A percentile compares a stretch with the other conserved stretches of the same genome.
Conservation (phyloP, 75 land plant genomes). For the Pinus tabuliformis region DNA sequence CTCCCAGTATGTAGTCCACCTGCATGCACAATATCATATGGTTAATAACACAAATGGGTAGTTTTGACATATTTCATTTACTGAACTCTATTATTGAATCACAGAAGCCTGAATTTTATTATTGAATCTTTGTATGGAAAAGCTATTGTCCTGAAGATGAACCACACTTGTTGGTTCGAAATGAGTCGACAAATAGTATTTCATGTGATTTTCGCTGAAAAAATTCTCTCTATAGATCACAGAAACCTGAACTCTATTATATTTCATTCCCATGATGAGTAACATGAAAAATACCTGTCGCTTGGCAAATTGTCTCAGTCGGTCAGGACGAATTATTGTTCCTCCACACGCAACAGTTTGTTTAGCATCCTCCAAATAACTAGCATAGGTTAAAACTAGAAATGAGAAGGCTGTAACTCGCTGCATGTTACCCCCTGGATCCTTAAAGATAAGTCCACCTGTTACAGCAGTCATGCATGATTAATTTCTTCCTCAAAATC, state of each 20-base stretch:
- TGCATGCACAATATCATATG: constrained; percentile 5
- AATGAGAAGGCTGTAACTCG: constrained; percentile 77
- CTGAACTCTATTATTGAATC: too few species aligned
- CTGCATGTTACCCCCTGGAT: constrained; percentile 75
- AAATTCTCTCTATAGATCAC: too few species aligned
- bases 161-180: too few species aligned
- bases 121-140: too few species aligned
- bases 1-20: constrained; percentile 94
- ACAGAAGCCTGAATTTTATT: too few species aligned
- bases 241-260: neutral
- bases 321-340: constrained; percentile 11
- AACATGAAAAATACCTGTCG: constrained; percentile 35
- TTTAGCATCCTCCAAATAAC: constrained; percentile 45
- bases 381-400: constrained; percentile 65
- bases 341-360: constrained; percentile 44
- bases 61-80: too few species aligned
- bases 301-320: constrained; percentile 50
- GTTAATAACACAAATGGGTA: too few species aligned
- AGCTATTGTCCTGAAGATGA: too few species aligned
- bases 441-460: constrained; percentile 79
- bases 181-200: too few species aligned
- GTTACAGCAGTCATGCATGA: neutral
- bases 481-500: neutral
- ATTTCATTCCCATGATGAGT: neutral
- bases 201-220: too few species aligned